Evolutionary conservation across 495 filamentous ascomycete genomes (phyloP).

Genomic region (Trichoderma asperelloides): DNA sequence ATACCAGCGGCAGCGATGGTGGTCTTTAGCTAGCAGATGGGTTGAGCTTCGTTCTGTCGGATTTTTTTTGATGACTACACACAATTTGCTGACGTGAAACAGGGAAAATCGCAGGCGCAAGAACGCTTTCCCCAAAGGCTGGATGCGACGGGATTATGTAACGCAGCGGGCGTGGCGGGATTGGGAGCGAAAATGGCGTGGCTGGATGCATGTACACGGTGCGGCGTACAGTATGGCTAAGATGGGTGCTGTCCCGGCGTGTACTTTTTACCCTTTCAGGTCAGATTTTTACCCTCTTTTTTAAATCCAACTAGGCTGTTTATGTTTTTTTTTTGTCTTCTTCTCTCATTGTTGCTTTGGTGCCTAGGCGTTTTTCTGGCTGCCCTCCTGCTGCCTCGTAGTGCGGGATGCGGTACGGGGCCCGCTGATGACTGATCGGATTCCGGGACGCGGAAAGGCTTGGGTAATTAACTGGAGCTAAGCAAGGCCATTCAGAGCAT

Average conservation of each 20-base stretch:
- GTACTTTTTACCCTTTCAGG: not conserved
- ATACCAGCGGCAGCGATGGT: not conserved
- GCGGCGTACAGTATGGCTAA: not conserved
- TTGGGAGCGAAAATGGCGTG: not conserved
- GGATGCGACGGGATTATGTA: constrained; percentile 8
- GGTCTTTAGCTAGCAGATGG: not conserved
- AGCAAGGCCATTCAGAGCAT: too few species aligned
- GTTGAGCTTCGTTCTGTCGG: not conserved
- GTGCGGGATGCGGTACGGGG: not conserved
- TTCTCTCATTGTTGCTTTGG: not conserved
- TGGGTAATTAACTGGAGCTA: not conserved
- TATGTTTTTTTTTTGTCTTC: not conserved
- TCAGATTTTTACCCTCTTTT: not conserved
- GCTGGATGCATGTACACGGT: not conserved
- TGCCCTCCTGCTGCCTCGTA: too few species aligned
- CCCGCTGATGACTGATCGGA: constrained; percentile 3
- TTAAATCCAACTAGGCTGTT: not conserved
- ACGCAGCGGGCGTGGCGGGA: constrained; percentile 6
- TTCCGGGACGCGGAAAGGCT: constrained; percentile 2
- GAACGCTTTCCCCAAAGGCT: not conserved
- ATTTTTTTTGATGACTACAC: constrained; percentile 5
- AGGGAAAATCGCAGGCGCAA: not conserved
- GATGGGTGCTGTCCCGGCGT: too few species aligned
- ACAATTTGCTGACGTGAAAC: constrained; percentile 3
- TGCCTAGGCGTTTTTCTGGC: not conserved